Evolutionary conservation across 805 yeast species (phyloP), one percentile per base, ranked within the genome.

Genomic region (Lipomyces lipofer): DNA sequence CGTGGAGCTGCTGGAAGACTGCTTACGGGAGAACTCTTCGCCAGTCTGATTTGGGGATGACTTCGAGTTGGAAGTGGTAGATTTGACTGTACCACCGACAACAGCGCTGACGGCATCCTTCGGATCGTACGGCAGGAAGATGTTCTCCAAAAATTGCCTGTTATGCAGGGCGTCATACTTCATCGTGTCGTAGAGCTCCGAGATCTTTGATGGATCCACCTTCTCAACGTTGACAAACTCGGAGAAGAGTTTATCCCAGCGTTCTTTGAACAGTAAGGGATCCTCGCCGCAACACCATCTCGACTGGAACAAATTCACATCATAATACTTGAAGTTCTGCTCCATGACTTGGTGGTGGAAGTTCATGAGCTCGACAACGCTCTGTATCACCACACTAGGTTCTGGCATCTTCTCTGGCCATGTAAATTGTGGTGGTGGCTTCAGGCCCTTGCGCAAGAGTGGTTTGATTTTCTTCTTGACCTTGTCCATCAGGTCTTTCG

Each of bases 321-420:
- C 83, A 58, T 82, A 81, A 47, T 81, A 75, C 38, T 76, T 78
- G 64, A 85, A 89, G 67, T 91, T 91, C 70, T 84, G 80, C 51
- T 83, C 85, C 95, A 94, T 83, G 49, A 94, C 82, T 63, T 78
- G 80, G 36, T 83, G 83, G 69, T 94, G 97, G 71, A 86, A 90
- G 69, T 84, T 89, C 98, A 94, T 92, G 66, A 94, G 76, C 65
- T 90, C 97, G 39, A 94, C 96, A 25, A 94, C 99, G 59, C 97
- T 77, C 67, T 89, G 88, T 64, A 95, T 88, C 13, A 94, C 99
- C 46, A 84, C 82, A 67, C 89, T 92, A 1, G 99, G 99, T 67
- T 94, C 95, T 0, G 99, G 98, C 88, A 94, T 90, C 68, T 89
- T 89, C 17, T 94, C 88, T 0, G 99, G 99, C 99, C 99, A 94